Conservation (phyloP, 148 eudicot species). For the Simmondsia chinensis region DNA sequence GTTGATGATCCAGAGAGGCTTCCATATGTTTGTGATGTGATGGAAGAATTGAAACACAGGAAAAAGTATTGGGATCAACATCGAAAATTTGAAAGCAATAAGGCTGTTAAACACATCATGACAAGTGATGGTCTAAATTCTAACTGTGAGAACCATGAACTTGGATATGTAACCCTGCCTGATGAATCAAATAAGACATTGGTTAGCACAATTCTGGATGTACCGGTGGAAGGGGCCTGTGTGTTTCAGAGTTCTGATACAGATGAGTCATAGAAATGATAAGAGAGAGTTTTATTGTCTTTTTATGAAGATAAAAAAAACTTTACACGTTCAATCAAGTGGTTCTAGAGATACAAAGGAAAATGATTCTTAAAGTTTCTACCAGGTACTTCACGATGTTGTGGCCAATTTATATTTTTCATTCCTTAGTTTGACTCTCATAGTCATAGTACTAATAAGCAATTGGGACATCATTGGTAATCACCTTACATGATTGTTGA, state of each 20-base stretch:
- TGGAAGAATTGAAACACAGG: constrained; percentile 76
- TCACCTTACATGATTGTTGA: too few species aligned
- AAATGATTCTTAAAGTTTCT: constrained; percentile 61
- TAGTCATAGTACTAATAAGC: too few species aligned
- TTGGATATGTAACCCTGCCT: constrained; percentile 11
- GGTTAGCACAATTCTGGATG: constrained; percentile 15
- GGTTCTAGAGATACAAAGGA: constrained; percentile 36
- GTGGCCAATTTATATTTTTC: neutral
- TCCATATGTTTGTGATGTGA: constrained; percentile 87
- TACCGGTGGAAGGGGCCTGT: constrained; percentile 14
- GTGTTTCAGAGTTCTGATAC: constrained; percentile 34
- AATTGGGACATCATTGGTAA: too few species aligned
- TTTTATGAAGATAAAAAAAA: constrained; percentile 37
- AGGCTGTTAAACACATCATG: constrained; percentile 12
- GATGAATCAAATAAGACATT: constrained; percentile 16
- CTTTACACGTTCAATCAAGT: constrained; percentile 17
- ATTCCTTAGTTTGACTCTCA: too few species aligned
- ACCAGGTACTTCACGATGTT: constrained; percentile 50
- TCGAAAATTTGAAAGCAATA: constrained; percentile 13
- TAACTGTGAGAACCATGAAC: constrained; percentile 10
- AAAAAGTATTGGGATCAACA: constrained; percentile 72
- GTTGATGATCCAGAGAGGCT: constrained; percentile 94
- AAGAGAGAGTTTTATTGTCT: constrained; percentile 29
- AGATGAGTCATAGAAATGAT: constrained; percentile 33
- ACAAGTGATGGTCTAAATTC: constrained; percentile 8